Evolutionary conservation across 345 rosid species (phyloP).

Genomic region (Mallotus nudiflorus): DNA sequence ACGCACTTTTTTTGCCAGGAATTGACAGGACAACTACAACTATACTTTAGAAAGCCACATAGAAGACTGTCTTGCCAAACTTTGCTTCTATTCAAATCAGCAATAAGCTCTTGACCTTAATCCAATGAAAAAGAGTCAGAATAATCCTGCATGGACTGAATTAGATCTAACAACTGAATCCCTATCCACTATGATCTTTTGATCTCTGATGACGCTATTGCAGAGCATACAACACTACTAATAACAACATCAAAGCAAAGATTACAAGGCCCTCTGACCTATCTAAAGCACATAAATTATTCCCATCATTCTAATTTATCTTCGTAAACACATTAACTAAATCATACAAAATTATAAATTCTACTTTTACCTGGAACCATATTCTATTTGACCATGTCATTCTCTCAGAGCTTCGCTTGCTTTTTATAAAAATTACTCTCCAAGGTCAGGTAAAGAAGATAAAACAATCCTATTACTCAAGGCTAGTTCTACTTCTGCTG

Average conservation of each 20-base stretch:
- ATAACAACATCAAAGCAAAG: background rate
- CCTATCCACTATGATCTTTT: background rate
- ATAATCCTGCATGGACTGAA: background rate
- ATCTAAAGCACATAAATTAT: background rate
- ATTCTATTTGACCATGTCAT: background rate
- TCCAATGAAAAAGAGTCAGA: too few species aligned
- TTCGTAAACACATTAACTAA: background rate
- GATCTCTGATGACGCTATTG: background rate
- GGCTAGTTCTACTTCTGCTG: background rate
- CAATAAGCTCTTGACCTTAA: background rate
- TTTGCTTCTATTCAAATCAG: background rate
- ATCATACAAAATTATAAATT: background rate
- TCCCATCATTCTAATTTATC: background rate
- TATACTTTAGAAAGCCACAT: background rate
- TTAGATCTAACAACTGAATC: background rate
- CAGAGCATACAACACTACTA: background rate
- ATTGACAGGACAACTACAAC: background rate
- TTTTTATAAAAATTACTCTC: too few species aligned
- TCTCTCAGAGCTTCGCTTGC: background rate
- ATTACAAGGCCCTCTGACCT: background rate
- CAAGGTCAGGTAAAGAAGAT: background rate
- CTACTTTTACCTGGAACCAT: background rate
- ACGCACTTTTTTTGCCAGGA: background rate
- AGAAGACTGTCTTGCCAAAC: background rate
- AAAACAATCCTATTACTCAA: background rate